Percentiles rank a stretch among this genome's conserved stretches.
phyloP scores from a whole-genome alignment of 1,284 basidiomycete species.

The Leccinum subrobustum region DNA sequence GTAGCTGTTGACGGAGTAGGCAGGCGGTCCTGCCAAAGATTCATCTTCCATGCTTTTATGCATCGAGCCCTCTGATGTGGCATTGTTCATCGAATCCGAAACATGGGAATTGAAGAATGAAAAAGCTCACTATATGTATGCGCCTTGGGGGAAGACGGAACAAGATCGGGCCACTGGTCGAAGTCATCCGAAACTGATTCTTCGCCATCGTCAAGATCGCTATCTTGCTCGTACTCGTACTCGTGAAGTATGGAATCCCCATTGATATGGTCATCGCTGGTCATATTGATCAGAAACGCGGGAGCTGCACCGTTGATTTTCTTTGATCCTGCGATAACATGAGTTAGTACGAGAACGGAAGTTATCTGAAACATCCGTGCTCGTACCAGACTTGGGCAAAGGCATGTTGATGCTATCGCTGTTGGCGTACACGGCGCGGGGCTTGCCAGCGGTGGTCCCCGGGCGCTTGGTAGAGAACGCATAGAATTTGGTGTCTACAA shows the following conservation, averaged over 20 bases:
- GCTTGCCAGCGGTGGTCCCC: constrained; percentile 14
- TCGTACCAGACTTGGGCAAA: constrained; percentile 15
- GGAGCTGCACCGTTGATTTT: constrained; percentile 4
- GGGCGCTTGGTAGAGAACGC: constrained; percentile 25
- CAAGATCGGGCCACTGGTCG: not conserved
- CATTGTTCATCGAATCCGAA: not conserved
- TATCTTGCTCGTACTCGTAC: constrained; percentile 31
- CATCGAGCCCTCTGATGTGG: not conserved
- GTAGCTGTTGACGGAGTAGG: constrained; percentile 28
- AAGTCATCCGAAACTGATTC: not conserved
- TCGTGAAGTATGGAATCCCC: constrained; percentile 26
- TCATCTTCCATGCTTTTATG: not conserved
- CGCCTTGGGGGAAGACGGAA: constrained; percentile 5
- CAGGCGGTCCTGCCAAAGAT: constrained; percentile 15
- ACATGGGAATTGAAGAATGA: not conserved
- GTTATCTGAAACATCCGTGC: constrained; percentile 2
- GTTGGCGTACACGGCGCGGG: constrained; percentile 28
- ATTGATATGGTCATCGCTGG: constrained; percentile 20
- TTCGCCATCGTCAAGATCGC: constrained; percentile 30
- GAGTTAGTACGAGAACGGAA: not conserved
- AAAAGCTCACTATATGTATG: constrained; percentile 7
- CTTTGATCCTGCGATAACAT: constrained; percentile 11
- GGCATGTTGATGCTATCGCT: constrained; percentile 13
- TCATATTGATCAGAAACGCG: constrained; percentile 26
- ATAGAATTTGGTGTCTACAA: constrained; percentile 31